These are phyloP conservation scores for Psophocarpus tetragonolobus DNA, from an alignment of 306 rosid genomes.

Conservation along the genomic window DNA sequence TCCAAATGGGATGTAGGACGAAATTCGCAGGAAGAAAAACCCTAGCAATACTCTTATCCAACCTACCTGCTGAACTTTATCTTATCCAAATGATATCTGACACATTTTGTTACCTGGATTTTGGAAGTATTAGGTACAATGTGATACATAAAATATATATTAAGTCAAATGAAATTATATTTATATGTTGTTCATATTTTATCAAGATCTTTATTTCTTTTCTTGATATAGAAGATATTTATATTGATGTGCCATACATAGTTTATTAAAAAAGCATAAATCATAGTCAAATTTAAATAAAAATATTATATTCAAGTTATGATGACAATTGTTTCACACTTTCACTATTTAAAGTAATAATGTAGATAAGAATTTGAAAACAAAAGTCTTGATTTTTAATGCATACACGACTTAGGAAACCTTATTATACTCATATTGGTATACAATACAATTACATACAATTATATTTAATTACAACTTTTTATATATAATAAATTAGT, in stretches of 20 bases:
- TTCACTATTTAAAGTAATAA: not conserved
- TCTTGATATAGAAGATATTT: not conserved
- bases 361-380: not conserved
- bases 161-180: not conserved
- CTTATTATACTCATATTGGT: not conserved
- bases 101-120: not conserved
- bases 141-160: not conserved
- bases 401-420: not conserved
- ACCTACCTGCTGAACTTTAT: not conserved
- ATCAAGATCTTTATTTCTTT: not conserved
- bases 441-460: not conserved
- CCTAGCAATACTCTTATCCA: not conserved
- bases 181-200: not conserved
- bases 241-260: not conserved
- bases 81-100: not conserved
- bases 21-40: too few relatives aligned
- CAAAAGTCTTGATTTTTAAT: not conserved
- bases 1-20: too few relatives aligned
- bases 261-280: not conserved
- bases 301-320: not conserved
- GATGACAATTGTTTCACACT: not conserved
- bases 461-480: too few relatives aligned
- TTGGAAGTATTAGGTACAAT: not conserved
- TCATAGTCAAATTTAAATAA: not conserved
- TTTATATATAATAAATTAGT: too few relatives aligned